These are phyloP conservation scores for Thuja plicata DNA, from an alignment of 83 land plant genomes.

Conservation along the genomic window DNA sequence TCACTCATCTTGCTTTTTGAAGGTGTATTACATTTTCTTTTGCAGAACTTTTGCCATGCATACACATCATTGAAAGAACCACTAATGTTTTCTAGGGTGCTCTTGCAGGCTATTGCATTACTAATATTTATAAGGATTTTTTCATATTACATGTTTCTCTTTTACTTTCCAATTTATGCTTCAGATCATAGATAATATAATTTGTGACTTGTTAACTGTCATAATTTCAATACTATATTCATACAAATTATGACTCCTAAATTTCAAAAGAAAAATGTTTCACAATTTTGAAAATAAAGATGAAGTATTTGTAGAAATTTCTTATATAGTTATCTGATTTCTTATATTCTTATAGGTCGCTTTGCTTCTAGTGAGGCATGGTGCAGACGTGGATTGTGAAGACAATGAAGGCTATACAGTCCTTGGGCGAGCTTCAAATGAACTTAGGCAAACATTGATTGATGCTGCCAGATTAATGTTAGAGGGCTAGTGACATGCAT, in stretches of 20 bases:
- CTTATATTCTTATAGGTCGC: slow-evolving; percentile 58
- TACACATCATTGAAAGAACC: background rate
- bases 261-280: background rate
- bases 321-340: background rate
- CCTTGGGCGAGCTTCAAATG: slow-evolving; percentile 83
- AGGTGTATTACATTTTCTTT: background rate
- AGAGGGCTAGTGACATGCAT: slow-evolving; percentile 49
- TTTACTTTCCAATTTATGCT: background rate
- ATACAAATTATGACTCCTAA: background rate
- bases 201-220: background rate
- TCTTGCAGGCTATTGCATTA: background rate
- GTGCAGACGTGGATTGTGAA: slow-evolving; percentile 90
- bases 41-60: background rate
- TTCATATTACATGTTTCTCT: background rate
- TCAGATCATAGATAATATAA: background rate
- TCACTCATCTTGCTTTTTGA: background rate
- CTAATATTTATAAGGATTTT: background rate
- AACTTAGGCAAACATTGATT: slow-evolving; percentile 58
- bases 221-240: background rate
- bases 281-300: background rate
- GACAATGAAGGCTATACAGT: slow-evolving; percentile 99
- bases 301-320: background rate
- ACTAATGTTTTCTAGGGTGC: background rate
- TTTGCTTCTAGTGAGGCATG: slow-evolving; percentile 88
- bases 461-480: slow-evolving; percentile 97